phyloP scores from a whole-genome alignment of 2,329 filamentous ascomycete species.

The Ceratocystis lukuohia region DNA sequence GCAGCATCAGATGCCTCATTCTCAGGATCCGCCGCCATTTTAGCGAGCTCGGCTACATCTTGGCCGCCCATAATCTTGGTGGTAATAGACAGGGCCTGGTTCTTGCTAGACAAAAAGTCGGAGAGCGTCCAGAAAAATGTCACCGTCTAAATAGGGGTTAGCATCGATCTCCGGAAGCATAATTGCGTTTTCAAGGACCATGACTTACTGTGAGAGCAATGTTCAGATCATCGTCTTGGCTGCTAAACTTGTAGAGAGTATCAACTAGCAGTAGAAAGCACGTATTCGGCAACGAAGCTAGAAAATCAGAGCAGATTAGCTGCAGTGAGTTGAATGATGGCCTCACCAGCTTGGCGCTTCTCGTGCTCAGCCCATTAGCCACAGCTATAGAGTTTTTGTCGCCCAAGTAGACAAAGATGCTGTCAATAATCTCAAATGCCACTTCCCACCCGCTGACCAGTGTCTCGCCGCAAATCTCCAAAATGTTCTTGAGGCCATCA shows the following conservation, averaged over 20 bases:
- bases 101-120: constrained; percentile 60
- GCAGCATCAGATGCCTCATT: constrained; percentile 52
- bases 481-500: constrained; percentile 64
- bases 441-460: constrained; percentile 74
- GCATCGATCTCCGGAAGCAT: background rate
- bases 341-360: constrained; percentile 63
- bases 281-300: constrained; percentile 55
- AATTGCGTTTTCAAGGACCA: background rate
- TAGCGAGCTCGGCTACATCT: constrained; percentile 38
- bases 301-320: constrained; percentile 87
- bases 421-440: constrained; percentile 72
- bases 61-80: constrained; percentile 40
- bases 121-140: constrained; percentile 95
- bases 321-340: constrained; percentile 82
- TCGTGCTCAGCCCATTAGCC: constrained; percentile 33
- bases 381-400: constrained; percentile 25
- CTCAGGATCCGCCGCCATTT: constrained; percentile 45
- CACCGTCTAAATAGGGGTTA: constrained; percentile 46
- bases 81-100: constrained; percentile 44
- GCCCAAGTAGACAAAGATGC: constrained; percentile 48
- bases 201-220: constrained; percentile 73
- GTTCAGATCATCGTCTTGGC: constrained; percentile 83
- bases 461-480: constrained; percentile 80
- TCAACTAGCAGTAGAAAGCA: constrained; percentile 71
- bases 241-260: constrained; percentile 78